Percentiles rank a stretch among this genome's conserved stretches.
These are phyloP conservation scores for Solanum pennellii DNA, from an alignment of 257 asterid species.

Conservation along the genomic window DNA sequence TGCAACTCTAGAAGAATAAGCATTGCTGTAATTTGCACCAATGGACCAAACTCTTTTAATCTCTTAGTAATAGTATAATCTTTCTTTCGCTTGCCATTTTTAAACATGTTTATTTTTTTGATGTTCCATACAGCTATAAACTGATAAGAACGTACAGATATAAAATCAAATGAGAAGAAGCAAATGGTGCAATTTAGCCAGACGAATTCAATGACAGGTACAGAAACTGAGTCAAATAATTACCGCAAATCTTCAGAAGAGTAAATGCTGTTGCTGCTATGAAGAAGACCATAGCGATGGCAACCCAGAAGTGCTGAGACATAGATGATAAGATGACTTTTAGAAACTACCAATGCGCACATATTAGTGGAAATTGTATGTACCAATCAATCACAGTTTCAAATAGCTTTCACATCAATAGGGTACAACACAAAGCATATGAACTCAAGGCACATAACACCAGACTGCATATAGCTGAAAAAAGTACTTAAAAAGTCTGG, in stretches of 20 bases:
- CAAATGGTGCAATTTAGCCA: background rate
- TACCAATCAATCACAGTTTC: background rate
- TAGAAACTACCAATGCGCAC: background rate
- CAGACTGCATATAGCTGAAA: background rate
- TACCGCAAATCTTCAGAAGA: constrained; percentile 81
- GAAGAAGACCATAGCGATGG: constrained; percentile 94
- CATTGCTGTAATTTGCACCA: background rate
- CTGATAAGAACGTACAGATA: background rate
- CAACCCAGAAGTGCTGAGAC: constrained; percentile 97
- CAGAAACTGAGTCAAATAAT: constrained; percentile 1
- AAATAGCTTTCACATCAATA: background rate
- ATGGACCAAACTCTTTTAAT: background rate
- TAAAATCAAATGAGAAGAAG: background rate
- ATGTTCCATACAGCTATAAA: background rate
- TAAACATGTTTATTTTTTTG: background rate
- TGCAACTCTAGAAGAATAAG: background rate
- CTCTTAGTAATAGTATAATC: background rate
- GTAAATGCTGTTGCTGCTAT: constrained; percentile 90
- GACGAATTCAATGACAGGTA: background rate
- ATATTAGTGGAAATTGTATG: background rate
- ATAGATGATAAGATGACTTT: constrained; percentile 4
- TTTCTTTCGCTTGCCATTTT: background rate
- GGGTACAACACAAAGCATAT: background rate
- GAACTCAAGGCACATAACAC: background rate
- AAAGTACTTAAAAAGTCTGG: background rate